Evolutionary conservation across 1,284 basidiomycete genomes (phyloP), one percentile per base, ranked within the genome.

Genomic region (Austropuccinia psidii): DNA sequence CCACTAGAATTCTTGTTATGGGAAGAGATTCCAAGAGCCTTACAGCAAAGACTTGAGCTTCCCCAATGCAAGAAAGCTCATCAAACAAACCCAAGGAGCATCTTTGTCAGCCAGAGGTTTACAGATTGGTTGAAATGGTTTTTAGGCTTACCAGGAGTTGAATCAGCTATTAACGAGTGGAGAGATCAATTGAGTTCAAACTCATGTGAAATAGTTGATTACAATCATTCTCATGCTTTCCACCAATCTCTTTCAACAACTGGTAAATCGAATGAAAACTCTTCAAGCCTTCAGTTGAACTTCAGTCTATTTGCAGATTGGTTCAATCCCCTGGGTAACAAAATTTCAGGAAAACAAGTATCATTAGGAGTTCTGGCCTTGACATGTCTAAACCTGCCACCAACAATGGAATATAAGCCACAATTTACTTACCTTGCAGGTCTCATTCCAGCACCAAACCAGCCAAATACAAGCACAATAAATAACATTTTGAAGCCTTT

Each of bases 281-380:
- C 43, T n/a, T n/a, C n/a, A n/a, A n/a, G n/a, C 3, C 9, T 52
- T 15, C 27, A 65, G 13, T 27, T 65, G 17, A 50, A 27, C 7
- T 68, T 68, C 37, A 37, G 49, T 13, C 31, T 68, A 5, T 52
- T 52, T 29, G 39, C 55, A 9, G 65, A 68, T 52, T 68, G 65
- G 50, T 55, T 55, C 21, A 57, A 68, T 29, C 65, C 65, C 9
- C 49, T 33, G 4, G 65, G 65, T 8, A 68, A 68, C 35, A 68
- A 68, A 39, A 54, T 52, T 33, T 31, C 65, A 21, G 65, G 65
- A 21, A 54, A 55, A 50, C 49, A 52, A 43, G 50, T 37, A 9
- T 64, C 41, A 11, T 13, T 64, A 15, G 61, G 61, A 21, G 11
- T 43, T 9, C 9, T 64, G 41, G 2, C 37, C 11, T 19, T 64